These are phyloP conservation scores for Aeschynomene evenia DNA, from an alignment of 306 rosid species.

Conservation along the genomic window DNA sequence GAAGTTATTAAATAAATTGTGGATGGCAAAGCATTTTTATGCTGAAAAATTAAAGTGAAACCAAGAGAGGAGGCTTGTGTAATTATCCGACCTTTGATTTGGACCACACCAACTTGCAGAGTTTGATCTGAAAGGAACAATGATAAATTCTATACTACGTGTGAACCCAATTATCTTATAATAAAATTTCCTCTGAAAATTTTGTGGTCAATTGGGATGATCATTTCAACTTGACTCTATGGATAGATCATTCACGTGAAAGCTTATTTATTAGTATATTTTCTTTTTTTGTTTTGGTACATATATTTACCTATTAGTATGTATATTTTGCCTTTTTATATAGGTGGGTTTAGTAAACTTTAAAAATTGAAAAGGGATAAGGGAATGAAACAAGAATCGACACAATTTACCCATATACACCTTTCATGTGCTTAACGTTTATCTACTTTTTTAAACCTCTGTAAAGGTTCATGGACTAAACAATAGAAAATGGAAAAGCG, in stretches of 20 bases:
- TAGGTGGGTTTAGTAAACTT: neutral
- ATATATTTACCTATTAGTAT: too few species aligned
- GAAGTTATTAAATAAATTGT: neutral
- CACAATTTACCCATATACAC: neutral
- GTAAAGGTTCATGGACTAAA: slow-evolving; percentile 3
- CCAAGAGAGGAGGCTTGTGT: neutral
- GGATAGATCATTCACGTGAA: neutral
- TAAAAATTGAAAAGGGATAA: neutral
- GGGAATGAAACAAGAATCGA: neutral
- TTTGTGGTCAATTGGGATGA: neutral
- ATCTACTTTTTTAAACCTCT: slow-evolving; percentile 3
- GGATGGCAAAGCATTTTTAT: neutral
- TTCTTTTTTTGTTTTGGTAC: too few species aligned
- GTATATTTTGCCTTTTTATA: neutral
- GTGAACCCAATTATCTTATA: neutral
- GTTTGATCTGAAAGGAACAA: neutral
- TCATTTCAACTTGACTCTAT: neutral
- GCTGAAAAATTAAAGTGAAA: neutral
- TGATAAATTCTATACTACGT: neutral
- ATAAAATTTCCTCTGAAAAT: too few species aligned
- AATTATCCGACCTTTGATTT: neutral
- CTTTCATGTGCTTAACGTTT: neutral
- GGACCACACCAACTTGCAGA: neutral
- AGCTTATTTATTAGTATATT: too few species aligned
- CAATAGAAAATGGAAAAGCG: slow-evolving; percentile 1